These are phyloP conservation scores for Uronychia binucleata DNA, from an alignment of 73 alveolate genomes.

Conservation along the genomic window DNA sequence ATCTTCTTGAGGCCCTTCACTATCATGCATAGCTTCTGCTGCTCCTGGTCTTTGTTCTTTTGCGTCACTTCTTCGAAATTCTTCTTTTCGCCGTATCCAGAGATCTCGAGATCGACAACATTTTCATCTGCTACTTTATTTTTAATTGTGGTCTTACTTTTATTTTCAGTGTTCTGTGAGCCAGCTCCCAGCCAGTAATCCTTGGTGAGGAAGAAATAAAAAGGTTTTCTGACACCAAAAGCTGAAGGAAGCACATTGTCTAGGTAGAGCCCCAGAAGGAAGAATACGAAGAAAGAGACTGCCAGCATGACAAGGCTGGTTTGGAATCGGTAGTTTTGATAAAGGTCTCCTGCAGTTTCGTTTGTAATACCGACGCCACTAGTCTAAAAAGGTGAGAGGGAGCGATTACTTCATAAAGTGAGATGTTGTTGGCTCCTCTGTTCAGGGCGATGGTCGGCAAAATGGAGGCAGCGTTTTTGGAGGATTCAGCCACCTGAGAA, in stretches of 20 bases:
- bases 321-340: conserved; percentile 43
- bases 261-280: conserved; percentile 65
- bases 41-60: conserved; percentile 5
- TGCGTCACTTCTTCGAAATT: background rate
- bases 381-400: conserved; percentile 2
- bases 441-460: conserved; percentile 51
- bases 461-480: conserved; percentile 27
- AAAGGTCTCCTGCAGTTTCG: conserved; percentile 11
- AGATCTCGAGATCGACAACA: conserved; percentile 6
- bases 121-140: background rate
- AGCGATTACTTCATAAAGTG: background rate
- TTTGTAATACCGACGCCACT: conserved; percentile 38
- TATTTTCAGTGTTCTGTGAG: conserved; percentile 1
- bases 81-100: background rate
- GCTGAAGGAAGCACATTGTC: conserved; percentile 60
- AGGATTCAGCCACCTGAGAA: background rate
- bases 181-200: conserved; percentile 43
- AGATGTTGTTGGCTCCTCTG: conserved; percentile 20
- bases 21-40: conserved; percentile 23
- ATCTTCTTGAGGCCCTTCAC: conserved; percentile 56
- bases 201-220: conserved; percentile 46
- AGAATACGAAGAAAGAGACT: conserved; percentile 39
- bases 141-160: conserved; percentile 1
- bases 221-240: conserved; percentile 61
- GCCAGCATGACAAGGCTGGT: conserved; percentile 25